phyloP scores from a whole-genome alignment of 75 land plant genomes.

The Larix kaempferi region DNA sequence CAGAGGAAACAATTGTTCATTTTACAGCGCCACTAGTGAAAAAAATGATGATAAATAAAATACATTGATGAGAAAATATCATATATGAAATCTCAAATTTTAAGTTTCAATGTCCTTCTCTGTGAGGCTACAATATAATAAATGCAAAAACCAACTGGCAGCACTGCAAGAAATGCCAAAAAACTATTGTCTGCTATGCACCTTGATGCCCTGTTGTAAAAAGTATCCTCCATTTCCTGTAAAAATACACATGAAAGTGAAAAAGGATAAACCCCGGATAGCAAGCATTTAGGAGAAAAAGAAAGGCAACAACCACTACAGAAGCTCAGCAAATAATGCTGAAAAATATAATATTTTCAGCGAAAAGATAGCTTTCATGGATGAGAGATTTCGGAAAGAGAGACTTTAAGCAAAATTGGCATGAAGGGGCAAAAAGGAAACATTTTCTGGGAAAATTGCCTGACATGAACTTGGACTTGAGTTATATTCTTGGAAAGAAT shows the following conservation, averaged over 20 bases:
- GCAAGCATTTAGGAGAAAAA: not conserved
- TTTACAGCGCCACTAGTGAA: not conserved
- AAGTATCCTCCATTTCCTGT: not conserved
- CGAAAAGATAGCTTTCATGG: not conserved
- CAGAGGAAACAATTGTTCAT: not conserved
- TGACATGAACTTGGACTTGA: not conserved
- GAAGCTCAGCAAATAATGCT: not conserved
- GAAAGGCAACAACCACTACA: not conserved
- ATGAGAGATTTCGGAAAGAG: not conserved
- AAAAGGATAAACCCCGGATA: not conserved
- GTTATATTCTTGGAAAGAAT: not conserved
- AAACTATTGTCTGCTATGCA: not conserved
- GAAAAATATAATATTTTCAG: not conserved
- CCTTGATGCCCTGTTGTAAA: not conserved
- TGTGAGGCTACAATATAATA: not conserved
- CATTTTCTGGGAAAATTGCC: not conserved
- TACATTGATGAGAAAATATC: not conserved
- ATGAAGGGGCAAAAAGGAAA: not conserved
- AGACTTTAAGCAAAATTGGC: not conserved
- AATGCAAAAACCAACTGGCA: not conserved
- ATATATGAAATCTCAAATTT: not conserved
- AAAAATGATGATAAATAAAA: conserved; percentile 1
- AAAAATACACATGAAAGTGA: not conserved
- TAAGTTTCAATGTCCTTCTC: not conserved
- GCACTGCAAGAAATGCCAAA: not conserved